Percentiles rank a stretch among this genome's conserved stretches.
phyloP scores from a whole-genome alignment of 768 basidiomycete species.

The Pleurotus platypus region DNA sequence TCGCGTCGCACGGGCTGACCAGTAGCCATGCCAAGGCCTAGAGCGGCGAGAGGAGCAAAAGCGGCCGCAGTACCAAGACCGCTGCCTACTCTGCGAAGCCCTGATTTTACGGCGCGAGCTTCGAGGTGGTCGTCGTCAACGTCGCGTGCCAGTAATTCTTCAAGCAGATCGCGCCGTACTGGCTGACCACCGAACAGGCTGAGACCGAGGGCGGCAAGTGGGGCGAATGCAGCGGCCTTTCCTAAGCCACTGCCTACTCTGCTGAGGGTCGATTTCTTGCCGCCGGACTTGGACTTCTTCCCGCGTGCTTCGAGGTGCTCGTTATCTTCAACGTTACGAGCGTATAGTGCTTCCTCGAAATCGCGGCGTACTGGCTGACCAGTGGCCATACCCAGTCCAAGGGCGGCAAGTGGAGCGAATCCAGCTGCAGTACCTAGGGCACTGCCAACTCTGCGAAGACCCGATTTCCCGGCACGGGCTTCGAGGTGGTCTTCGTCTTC shows the following conservation, averaged over 20 bases:
- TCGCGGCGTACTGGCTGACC: not conserved
- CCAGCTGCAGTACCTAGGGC: too few species aligned
- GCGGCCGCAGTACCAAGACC: not conserved
- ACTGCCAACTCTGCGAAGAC: too few species aligned
- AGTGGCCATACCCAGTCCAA: too few species aligned
- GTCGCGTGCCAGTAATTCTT: not conserved
- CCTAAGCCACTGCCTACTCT: too few species aligned
- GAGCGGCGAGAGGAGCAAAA: not conserved
- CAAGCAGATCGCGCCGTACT: constrained; percentile 1
- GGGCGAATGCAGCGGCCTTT: not conserved
- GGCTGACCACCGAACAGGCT: not conserved
- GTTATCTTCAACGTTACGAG: not conserved
- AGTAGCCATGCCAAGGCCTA: not conserved
- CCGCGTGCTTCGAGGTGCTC: not conserved
- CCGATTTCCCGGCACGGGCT: too few species aligned
- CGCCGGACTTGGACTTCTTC: too few species aligned
- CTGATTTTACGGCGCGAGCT: not conserved
- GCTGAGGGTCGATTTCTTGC: too few species aligned
- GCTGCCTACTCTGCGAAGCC: too few species aligned
- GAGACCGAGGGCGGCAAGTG: not conserved
- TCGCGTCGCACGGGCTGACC: constrained; percentile 6
- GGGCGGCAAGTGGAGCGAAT: too few species aligned
- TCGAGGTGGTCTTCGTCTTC: not conserved
- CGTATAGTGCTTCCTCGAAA: not conserved
- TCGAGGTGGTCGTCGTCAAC: not conserved